These are phyloP conservation scores for Penicillium steckii DNA, from an alignment of 495 filamentous ascomycete species.

Conservation along the genomic window DNA sequence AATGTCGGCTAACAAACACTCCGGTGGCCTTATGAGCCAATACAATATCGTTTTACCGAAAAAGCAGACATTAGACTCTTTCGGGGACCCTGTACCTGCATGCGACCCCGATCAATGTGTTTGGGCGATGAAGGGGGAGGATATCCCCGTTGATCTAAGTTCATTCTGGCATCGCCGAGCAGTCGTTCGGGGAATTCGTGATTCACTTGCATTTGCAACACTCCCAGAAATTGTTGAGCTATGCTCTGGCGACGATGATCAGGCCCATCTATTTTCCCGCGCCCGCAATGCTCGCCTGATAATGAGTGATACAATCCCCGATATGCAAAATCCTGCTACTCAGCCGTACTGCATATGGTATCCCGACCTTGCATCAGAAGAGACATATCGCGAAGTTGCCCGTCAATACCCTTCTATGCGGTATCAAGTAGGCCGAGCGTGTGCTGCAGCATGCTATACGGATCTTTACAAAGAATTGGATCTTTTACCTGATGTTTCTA, in stretches of 20 bases:
- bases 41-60: slow-evolving; percentile 19
- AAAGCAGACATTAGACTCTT: slow-evolving; percentile 12
- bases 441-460: slow-evolving; percentile 27
- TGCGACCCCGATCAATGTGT: slow-evolving; percentile 12
- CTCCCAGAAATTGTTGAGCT: slow-evolving; percentile 15
- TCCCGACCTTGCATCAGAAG: slow-evolving; percentile 32
- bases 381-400: slow-evolving; percentile 28
- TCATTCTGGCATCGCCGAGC: slow-evolving; percentile 14
- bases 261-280: slow-evolving; percentile 14
- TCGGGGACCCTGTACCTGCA: slow-evolving; percentile 16
- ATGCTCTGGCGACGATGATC: slow-evolving; percentile 10
- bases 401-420: slow-evolving; percentile 14
- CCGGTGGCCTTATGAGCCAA: slow-evolving; percentile 18
- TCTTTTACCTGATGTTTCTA: slow-evolving; percentile 23
- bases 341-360: slow-evolving; percentile 47
- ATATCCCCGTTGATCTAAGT: slow-evolving; percentile 10
- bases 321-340: slow-evolving; percentile 24
- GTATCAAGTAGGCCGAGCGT: slow-evolving; percentile 26
- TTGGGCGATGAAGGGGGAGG: slow-evolving; percentile 13
- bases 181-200: slow-evolving; percentile 13
- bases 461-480: slow-evolving; percentile 30
- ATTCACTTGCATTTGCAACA: slow-evolving; percentile 15
- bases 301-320: slow-evolving; percentile 38
- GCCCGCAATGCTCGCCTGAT: slow-evolving; percentile 33
- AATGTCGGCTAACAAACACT: slow-evolving; percentile 12